Percentiles rank a stretch among this genome's conserved stretches.
phyloP scores from a whole-genome alignment of 176 grass and related monocot species.

The Zoysia pacifica region DNA sequence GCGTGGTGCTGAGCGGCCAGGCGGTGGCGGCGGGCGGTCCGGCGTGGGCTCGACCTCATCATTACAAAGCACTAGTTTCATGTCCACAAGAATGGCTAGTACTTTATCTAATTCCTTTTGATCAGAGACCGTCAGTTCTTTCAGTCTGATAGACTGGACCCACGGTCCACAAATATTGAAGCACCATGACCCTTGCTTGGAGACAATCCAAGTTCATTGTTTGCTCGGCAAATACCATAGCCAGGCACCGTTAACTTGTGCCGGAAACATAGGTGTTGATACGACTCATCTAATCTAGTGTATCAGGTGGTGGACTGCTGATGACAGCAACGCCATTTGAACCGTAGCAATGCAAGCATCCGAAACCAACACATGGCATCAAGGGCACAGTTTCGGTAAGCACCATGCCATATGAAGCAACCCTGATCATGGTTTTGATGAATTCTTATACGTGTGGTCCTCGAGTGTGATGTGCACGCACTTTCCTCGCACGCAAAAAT shows the following conservation, averaged over 20 bases:
- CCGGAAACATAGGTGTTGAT: background rate
- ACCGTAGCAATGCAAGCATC: background rate
- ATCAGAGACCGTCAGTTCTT: background rate
- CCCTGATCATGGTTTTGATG: background rate
- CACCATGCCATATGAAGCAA: constrained; percentile 6
- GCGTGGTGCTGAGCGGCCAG: constrained; percentile 4
- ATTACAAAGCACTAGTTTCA: background rate
- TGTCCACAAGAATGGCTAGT: background rate
- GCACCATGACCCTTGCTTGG: background rate
- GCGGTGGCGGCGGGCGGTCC: constrained; percentile 35
- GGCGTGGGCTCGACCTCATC: constrained; percentile 53
- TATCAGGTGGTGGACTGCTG: background rate
- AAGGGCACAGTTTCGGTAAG: background rate
- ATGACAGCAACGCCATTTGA: background rate
- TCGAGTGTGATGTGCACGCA: constrained; percentile 37
- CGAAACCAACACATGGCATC: background rate
- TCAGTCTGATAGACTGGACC: background rate
- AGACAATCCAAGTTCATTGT: background rate
- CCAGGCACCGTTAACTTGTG: background rate
- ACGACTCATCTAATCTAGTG: background rate
- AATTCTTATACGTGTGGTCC: constrained; percentile 37
- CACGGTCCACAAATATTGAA: background rate
- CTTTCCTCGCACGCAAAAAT: constrained; percentile 51
- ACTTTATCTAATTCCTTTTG: constrained; percentile 3
- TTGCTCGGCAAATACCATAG: background rate